Conservation (phyloP, 1,284 basidiomycete genomes). For the Cryptococcus deneoformans region DNA sequence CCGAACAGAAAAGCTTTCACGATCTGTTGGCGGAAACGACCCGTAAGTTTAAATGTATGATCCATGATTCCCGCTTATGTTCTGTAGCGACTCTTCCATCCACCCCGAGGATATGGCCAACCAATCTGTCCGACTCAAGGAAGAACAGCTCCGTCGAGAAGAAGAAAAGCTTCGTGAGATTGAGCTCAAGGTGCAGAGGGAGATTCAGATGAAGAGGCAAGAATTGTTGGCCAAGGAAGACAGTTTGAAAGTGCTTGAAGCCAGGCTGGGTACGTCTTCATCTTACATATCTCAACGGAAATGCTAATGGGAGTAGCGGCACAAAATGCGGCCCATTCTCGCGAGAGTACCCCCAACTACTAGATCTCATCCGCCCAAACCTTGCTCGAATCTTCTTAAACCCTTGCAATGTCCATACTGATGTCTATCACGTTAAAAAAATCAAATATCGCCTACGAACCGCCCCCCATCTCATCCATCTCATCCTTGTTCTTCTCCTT, state of each 20-base stretch:
- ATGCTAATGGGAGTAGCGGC: conserved; percentile 4
- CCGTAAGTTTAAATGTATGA: conserved; percentile 56
- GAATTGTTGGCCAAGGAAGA: conserved; percentile 93
- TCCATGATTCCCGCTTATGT: no score
- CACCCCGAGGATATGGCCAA: conserved; percentile 91
- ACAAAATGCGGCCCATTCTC: conserved; percentile 10
- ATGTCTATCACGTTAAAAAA: not conserved
- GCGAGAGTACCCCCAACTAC: conserved; percentile 10
- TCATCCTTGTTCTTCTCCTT: not conserved
- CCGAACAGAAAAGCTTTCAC: conserved; percentile 96
- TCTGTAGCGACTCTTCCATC: conserved; percentile 77
- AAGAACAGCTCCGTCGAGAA: conserved; percentile 96
- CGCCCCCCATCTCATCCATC: not conserved
- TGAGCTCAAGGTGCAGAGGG: conserved; percentile 95
- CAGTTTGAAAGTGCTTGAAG: conserved; percentile 50
- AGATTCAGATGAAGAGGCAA: conserved; percentile 98
- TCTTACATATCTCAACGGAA: not conserved
- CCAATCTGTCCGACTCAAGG: conserved; percentile 95
- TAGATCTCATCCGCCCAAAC: not conserved
- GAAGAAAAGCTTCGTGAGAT: conserved; percentile 99
- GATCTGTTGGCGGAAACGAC: conserved; percentile 75
- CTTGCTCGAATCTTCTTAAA: not conserved
- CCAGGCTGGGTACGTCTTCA: conserved; percentile 41
- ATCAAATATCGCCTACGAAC: not conserved
- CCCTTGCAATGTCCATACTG: not conserved